Base-by-base conservation (phyloP, 2,329 filamentous ascomycete species). In the Clarireedia homoeocarpa region DNA sequence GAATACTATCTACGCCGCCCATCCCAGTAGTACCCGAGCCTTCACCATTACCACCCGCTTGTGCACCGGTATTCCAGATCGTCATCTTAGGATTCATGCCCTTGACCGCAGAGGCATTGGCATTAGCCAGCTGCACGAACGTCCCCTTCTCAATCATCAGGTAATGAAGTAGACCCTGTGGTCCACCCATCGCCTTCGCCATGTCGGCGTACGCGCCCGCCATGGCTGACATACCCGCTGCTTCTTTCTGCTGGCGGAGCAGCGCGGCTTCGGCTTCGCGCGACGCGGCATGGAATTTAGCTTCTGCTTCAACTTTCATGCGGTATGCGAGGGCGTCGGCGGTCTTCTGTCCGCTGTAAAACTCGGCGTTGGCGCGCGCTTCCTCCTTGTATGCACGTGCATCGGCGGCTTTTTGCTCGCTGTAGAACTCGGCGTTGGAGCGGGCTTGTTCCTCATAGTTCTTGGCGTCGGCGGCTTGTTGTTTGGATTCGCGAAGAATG, bases 11-110 rank as follows among this genome's bases (percentile, higher is more conserved):
- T 24, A 78, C 74, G 7, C 77, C 71, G 57, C 88, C 84, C 55
- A 80, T 74, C 44, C 71, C 69, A 12, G 52, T 48, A 12, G 6
- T 26, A 44, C 15, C 15, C 6, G 14, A 20, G 17, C 24, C 38
- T 42, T 17, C n/a, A 15, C 68, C 76, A 34, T 60, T 59, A 17
- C 59, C 55, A 4, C 65, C 65, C 46, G 65, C 64, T 51, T 78
- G 73, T 49, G 73, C 70, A 45, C 88, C 88, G 7, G 89, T 95
- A 69, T 89, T 94, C 90, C 89, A 95, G 26, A 92, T 84, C 60
- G 85, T 91, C 74, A 95, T 94, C 84, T 95, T 95, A 62, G 90
- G 90, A 70, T 91, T 81, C 62, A 95, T 73, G 26, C 89, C 89
- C 51, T 82, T 77, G 67, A 95, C 82, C 34, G 88, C 89, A 34